phyloP scores from a whole-genome alignment of 2,329 filamentous ascomycete species.

The Lachnellula willkommii region DNA sequence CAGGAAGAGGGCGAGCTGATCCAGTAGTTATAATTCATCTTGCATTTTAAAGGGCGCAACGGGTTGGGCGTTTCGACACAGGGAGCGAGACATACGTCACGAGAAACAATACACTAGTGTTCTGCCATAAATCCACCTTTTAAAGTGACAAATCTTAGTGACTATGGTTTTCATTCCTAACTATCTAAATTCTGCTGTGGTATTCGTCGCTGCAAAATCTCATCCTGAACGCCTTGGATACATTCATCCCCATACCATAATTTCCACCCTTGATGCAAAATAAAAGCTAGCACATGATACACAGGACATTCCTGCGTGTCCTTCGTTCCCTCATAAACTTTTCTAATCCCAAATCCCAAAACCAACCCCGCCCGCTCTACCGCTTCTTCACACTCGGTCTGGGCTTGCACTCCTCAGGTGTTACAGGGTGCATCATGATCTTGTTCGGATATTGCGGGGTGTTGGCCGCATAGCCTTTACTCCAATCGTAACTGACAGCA shows the following conservation, averaged over 20 bases:
- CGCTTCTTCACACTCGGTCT: constrained; percentile 35
- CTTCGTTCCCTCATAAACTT: background rate
- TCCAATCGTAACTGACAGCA: constrained; percentile 95
- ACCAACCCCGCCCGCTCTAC: constrained; percentile 12
- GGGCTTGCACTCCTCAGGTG: constrained; percentile 58
- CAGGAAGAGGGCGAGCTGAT: constrained; percentile 15
- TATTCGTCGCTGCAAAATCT: constrained; percentile 18
- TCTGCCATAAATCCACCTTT: background rate
- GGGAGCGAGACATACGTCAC: background rate
- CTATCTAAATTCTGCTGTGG: constrained; percentile 17
- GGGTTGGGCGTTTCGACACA: background rate
- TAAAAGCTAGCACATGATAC: background rate
- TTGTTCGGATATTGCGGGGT: constrained; percentile 69
- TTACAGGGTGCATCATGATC: constrained; percentile 77
- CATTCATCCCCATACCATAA: constrained; percentile 7
- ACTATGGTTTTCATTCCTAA: constrained; percentile 9
- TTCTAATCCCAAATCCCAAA: background rate
- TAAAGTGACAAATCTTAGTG: background rate
- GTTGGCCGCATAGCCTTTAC: constrained; percentile 88
- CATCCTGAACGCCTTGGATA: constrained; percentile 17
- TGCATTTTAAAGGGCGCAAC: background rate
- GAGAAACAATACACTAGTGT: background rate
- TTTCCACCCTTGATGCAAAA: constrained; percentile 3
- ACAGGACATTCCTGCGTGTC: background rate
- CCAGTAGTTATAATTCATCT: constrained; percentile 5